phyloP scores from a whole-genome alignment of 768 basidiomycete species.

The Obba rivulosa region DNA sequence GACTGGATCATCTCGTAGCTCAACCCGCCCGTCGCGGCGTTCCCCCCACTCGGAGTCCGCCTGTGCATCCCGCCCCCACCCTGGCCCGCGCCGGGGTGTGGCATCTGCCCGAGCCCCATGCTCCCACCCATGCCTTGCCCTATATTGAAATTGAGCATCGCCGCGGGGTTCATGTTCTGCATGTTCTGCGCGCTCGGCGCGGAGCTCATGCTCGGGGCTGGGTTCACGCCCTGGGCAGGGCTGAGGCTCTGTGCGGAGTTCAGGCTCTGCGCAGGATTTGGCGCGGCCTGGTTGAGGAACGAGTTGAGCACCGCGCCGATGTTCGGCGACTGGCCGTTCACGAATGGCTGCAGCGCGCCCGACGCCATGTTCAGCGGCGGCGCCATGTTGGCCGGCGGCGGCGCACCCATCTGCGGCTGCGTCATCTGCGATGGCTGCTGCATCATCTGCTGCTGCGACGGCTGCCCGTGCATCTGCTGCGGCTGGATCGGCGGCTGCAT shows the following conservation, averaged over 20 bases:
- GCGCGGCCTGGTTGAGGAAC: background rate
- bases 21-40: conserved; percentile 12
- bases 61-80: conserved; percentile 19
- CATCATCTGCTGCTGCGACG: background rate
- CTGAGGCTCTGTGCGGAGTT: background rate
- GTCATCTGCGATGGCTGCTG: conserved; percentile 1
- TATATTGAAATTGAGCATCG: no score
- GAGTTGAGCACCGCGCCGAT: conserved; percentile 3
- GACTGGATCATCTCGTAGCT: conserved; percentile 41
- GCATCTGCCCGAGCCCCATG: background rate
- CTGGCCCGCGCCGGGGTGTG: no score
- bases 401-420: conserved; percentile 1
- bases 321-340: conserved; percentile 4
- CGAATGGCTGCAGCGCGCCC: conserved; percentile 7
- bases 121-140: no score
- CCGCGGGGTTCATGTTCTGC: no score
- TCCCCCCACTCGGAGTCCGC: conserved; percentile 15
- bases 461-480: background rate
- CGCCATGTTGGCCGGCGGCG: background rate
- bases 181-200: no score
- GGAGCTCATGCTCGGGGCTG: no score
- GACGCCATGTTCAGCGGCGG: conserved; percentile 1
- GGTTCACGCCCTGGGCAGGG: background rate
- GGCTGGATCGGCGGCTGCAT: conserved; percentile 10
- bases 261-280: conserved; percentile 2